Base-by-base conservation (phyloP, 116 monocot genomes). In the Posidonia oceanica region DNA sequence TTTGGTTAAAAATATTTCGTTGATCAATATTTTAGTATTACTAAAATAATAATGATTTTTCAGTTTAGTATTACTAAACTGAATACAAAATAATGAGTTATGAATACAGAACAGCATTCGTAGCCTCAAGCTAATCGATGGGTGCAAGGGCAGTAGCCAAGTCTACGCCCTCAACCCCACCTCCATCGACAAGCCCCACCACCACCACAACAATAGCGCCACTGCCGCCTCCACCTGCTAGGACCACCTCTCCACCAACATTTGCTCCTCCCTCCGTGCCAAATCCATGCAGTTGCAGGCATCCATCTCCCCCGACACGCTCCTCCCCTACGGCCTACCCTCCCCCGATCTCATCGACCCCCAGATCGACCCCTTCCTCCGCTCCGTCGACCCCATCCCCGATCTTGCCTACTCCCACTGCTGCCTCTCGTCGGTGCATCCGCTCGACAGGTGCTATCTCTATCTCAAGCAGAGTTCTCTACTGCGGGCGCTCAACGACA, bases 51-150 rank as follows among this genome's bases (percentile, higher is more conserved):
- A n/a, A n/a, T n/a, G n/a, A n/a, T n/a, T n/a, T n/a, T n/a, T n/a
- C n/a, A n/a, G n/a, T n/a, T n/a, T n/a, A n/a, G n/a, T n/a, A n/a
- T n/a, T n/a, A n/a, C n/a, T n/a, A n/a, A n/a, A n/a, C n/a, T n/a
- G n/a, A n/a, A n/a, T n/a, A n/a, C n/a, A n/a, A n/a, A n/a, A n/a
- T n/a, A n/a, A n/a, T n/a, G n/a, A n/a, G n/a, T n/a, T n/a, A n/a
- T n/a, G n/a, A n/a, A n/a, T n/a, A n/a, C n/a, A n/a, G n/a, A 97
- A 92, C 41, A 87, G 83, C 39, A 89, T 97, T 52, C 79, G 92
- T 15, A 92, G 92, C 83, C 52, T 97, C 68, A 97, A 89, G 78
- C 71, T 91, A 4, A 78, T 87, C 76, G 97, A 92, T 2, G 87
- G 89, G 5, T 91, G 97, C 83, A 89, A 89, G 52, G 77, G 77